These are phyloP conservation scores for Fusarium nematophilum DNA, from an alignment of 2,329 filamentous ascomycete species.

Conservation along the genomic window DNA sequence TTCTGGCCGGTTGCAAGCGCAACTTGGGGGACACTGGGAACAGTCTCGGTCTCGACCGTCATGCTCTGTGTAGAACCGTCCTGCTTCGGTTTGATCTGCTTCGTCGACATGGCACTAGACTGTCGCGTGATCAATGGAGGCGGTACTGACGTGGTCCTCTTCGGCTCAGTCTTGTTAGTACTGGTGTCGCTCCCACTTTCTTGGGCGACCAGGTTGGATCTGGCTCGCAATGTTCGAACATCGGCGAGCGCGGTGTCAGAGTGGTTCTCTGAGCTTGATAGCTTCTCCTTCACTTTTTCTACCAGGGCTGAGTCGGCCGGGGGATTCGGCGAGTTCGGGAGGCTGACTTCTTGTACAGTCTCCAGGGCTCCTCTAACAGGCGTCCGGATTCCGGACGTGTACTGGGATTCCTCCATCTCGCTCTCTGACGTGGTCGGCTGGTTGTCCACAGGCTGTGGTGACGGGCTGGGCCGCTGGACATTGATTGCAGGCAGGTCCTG, in stretches of 20 bases:
- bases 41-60: constrained; percentile 98
- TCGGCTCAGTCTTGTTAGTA: constrained; percentile 57
- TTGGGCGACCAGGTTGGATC: constrained; percentile 57
- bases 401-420: constrained; percentile 63
- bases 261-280: constrained; percentile 55
- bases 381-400: constrained; percentile 66
- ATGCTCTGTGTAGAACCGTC: constrained; percentile 88
- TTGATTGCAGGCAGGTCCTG: constrained; percentile 64
- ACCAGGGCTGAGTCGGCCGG: constrained; percentile 57
- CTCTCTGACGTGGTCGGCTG: constrained; percentile 58
- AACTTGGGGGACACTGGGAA: constrained; percentile 88
- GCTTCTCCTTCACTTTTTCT: constrained; percentile 64
- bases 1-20: constrained; percentile 75
- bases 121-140: constrained; percentile 70
- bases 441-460: constrained; percentile 55
- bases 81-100: constrained; percentile 75
- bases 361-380: constrained; percentile 76
- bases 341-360: constrained; percentile 91
- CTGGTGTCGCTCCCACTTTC: constrained; percentile 77
- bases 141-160: constrained; percentile 60
- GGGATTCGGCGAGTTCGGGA: constrained; percentile 74
- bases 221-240: constrained; percentile 58
- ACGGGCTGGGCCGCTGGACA: constrained; percentile 63
- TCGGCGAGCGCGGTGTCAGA: constrained; percentile 55
- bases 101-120: constrained; percentile 72